Base-by-base conservation (phyloP, 495 filamentous ascomycete genomes). In the Podospora pseudoanserina region DNA sequence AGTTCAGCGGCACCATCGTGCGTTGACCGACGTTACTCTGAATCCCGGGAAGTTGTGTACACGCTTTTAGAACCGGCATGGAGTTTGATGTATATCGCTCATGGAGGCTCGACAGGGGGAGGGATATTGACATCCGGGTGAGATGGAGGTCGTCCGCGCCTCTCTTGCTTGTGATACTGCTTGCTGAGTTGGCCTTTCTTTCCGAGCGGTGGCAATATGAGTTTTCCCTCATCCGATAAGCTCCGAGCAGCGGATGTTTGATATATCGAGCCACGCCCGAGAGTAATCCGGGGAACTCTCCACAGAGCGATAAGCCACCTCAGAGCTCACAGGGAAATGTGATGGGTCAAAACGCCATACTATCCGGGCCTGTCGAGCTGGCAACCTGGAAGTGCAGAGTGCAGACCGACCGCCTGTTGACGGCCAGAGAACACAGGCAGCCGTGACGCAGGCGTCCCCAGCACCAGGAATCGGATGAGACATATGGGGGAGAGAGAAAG, bases 271-370 rank as follows among this genome's bases (percentile, higher is more conserved):
- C 59, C 59, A 61, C 59, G 27, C 59, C 59, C 59, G 27, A 32
- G 28, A 19, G 49, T 23, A 70, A 69, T 66, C 67, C 57, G 68
- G 68, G 64, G 68, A 63, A 69, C 61, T 66, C 64, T 62, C 58
- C 68, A 69, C 58, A 62, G 39, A 57, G 15, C 58, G 67, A 69
- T 65, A 69, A 65, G 68, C 56, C 54, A 39, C 27, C 6, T 30
- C 53, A 59, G 39, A 49, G 39, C 39, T 49, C 39, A 49, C 39
- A 49, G 13, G 39, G 9, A 49, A 49, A 49, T 49, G 39, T 49
- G 39, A 49, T 49, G 39, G 39, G 39, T 49, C 39, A 49, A 32
- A 32, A 32, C 30, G 30, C 30, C 30, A 32, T 32, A 32, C 3
- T 49, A 16, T 49, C 39, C 15, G 39, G 39, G 5, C 39, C 9